These are phyloP conservation scores for Talaromyces sp. DNA, from an alignment of 2,329 filamentous ascomycete genomes.

Conservation along the genomic window DNA sequence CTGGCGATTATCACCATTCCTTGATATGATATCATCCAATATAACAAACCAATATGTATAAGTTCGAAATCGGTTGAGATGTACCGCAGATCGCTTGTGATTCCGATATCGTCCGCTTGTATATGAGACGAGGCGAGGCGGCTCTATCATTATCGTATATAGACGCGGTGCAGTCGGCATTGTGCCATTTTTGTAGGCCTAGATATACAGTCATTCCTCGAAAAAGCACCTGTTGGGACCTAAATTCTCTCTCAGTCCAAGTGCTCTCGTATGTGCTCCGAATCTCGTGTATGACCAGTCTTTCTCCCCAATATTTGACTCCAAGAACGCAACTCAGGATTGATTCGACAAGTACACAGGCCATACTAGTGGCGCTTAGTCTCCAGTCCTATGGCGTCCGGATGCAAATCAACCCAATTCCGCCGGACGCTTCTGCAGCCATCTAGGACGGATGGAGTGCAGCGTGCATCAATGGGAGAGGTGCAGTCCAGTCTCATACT, in stretches of 20 bases:
- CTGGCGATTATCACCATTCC: background rate
- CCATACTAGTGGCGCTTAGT: background rate
- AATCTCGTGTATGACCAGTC: background rate
- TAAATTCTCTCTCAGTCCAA: background rate
- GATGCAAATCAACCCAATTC: background rate
- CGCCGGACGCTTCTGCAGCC: background rate
- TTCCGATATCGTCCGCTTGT: conserved; percentile 1
- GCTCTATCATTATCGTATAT: background rate
- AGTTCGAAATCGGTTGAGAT: background rate
- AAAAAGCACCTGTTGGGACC: no score
- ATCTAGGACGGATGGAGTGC: background rate
- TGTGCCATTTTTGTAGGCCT: background rate
- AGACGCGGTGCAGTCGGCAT: background rate
- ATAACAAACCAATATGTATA: conserved; percentile 1
- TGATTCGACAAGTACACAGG: background rate
- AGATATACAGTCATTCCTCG: background rate
- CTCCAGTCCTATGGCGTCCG: background rate
- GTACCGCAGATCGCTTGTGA: conserved; percentile 3
- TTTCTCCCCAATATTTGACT: background rate
- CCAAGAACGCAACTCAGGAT: background rate
- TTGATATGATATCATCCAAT: background rate
- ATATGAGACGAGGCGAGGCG: background rate
- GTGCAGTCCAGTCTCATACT: background rate
- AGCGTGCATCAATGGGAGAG: background rate
- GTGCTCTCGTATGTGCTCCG: background rate